phyloP scores from a whole-genome alignment of 495 filamentous ascomycete genomes.

The Hypoxylon fuscum region DNA sequence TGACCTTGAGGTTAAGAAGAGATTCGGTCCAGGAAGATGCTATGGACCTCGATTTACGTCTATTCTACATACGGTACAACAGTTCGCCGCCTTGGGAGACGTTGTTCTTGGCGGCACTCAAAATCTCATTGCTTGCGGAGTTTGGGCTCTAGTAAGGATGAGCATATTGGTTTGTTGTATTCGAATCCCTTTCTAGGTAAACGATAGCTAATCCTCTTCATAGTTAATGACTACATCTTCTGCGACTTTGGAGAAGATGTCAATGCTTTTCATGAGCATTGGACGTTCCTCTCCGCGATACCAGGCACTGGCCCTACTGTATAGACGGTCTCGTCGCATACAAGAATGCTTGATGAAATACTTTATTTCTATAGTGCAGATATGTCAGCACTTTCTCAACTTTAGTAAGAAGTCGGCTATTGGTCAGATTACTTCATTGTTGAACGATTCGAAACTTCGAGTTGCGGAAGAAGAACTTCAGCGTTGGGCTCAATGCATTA shows the following conservation, averaged over 20 bases:
- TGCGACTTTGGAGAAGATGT: slow-evolving; percentile 49
- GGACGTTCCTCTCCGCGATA: slow-evolving; percentile 51
- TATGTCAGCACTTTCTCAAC: slow-evolving; percentile 4
- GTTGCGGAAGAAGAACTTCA: no score
- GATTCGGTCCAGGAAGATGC: slow-evolving; percentile 38
- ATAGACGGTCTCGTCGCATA: slow-evolving; percentile 47
- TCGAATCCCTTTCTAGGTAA: no score
- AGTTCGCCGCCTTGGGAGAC: slow-evolving; percentile 55
- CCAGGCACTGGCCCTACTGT: slow-evolving; percentile 47
- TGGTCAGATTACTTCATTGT: neutral
- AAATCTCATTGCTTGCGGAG: slow-evolving; percentile 56
- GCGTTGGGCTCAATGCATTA: no score
- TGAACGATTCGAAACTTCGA: no score
- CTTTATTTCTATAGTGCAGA: slow-evolving; percentile 40
- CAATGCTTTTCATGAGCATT: slow-evolving; percentile 47
- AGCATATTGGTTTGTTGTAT: slow-evolving; percentile 53
- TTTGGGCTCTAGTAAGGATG: slow-evolving; percentile 55
- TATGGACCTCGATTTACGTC: slow-evolving; percentile 55
- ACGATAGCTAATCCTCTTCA: no score
- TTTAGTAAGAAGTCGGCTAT: neutral
- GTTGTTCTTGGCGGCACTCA: slow-evolving; percentile 55
- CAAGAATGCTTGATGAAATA: slow-evolving; percentile 38
- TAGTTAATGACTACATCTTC: no score
- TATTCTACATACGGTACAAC: slow-evolving; percentile 53
- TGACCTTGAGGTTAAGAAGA: slow-evolving; percentile 44